Conservation (phyloP, 352 stramenopile genomes). For the Globisporangium paroecandrum region DNA sequence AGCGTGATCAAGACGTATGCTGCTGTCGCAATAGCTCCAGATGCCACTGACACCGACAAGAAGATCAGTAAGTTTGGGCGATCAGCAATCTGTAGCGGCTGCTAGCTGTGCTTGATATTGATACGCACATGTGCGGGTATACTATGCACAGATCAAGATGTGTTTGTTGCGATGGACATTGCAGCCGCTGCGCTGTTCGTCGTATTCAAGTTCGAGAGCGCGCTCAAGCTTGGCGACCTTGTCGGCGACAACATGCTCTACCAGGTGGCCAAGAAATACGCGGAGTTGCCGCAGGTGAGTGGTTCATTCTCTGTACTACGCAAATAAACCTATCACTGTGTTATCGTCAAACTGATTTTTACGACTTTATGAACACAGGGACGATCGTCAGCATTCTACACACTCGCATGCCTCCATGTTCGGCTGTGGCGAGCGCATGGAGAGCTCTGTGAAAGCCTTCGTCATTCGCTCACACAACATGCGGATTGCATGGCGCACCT, state of each 20-base stretch:
- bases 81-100: no score
- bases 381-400: conserved; percentile 24
- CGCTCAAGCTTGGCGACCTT: conserved; percentile 48
- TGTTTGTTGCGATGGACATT: conserved; percentile 44
- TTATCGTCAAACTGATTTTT: not conserved
- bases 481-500: conserved; percentile 8
- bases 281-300: conserved; percentile 45
- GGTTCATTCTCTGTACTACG: not conserved
- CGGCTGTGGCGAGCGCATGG: conserved; percentile 47
- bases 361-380: conserved; percentile 1
- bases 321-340: not conserved
- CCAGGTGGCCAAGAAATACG: conserved; percentile 73
- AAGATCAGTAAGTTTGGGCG: conserved; percentile 18
- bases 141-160: conserved; percentile 22
- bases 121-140: not conserved
- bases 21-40: conserved; percentile 1
- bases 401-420: conserved; percentile 47
- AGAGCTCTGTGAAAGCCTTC: conserved; percentile 20
- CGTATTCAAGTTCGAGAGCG: conserved; percentile 37
- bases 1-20: conserved; percentile 60
- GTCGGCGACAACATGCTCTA: conserved; percentile 80
- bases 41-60: conserved; percentile 11
- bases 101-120: not conserved
- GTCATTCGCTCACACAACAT: not conserved
- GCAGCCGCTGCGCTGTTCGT: conserved; percentile 52